Evolutionary conservation across 163 green algal species (phyloP).

Genomic region (Coccomyxa subellipsoidea): DNA sequence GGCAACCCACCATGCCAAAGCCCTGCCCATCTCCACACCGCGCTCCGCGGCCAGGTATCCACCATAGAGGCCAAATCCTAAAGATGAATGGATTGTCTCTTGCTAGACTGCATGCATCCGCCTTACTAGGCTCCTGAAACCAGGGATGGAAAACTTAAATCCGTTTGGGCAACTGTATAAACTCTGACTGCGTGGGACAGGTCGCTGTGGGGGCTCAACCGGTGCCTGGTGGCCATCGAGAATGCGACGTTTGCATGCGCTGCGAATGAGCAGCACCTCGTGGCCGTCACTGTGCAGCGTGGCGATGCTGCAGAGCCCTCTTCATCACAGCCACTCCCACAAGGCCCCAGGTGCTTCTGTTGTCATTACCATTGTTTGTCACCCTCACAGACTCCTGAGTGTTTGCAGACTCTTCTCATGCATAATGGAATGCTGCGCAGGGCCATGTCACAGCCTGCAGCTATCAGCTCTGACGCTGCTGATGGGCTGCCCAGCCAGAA

Average conservation of each 20-base stretch:
- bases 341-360: background rate
- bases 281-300: slow-evolving; percentile 4
- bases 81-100: no score
- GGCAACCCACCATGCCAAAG: background rate
- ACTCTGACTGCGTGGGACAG: background rate
- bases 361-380: background rate
- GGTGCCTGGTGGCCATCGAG: slow-evolving; percentile 34
- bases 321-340: background rate
- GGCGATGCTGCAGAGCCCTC: background rate
- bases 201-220: slow-evolving; percentile 13
- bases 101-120: no score
- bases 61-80: background rate
- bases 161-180: no score
- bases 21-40: background rate
- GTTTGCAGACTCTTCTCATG: no score
- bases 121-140: no score
- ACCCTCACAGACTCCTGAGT: no score
- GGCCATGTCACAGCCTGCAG: background rate
- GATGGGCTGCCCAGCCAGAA: background rate
- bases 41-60: background rate
- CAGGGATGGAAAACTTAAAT: no score
- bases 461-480: background rate
- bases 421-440: background rate
- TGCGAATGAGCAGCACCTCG: slow-evolving; percentile 38
- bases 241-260: slow-evolving; percentile 47